These are phyloP conservation scores for Wickerhamomyces mucosus DNA, from an alignment of 805 yeast genomes.

Conservation along the genomic window DNA sequence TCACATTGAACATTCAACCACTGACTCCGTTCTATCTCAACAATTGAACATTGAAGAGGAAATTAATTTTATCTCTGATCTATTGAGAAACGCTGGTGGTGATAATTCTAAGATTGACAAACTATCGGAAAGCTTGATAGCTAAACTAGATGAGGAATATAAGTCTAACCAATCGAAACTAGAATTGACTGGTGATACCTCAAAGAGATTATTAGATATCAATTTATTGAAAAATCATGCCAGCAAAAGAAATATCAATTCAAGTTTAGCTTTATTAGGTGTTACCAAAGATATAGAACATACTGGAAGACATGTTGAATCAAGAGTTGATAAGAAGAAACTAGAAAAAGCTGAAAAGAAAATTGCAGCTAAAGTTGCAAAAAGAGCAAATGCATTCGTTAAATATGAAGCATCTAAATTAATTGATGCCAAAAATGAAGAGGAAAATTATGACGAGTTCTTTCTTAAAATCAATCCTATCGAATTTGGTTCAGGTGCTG, in stretches of 20 bases:
- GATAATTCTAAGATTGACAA: slow-evolving; percentile 40
- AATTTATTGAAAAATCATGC: slow-evolving; percentile 57
- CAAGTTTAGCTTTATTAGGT: slow-evolving; percentile 68
- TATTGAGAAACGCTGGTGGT: slow-evolving; percentile 82
- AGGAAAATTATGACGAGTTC: slow-evolving; percentile 86
- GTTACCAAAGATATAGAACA: slow-evolving; percentile 83
- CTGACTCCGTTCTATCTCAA: slow-evolving; percentile 74
- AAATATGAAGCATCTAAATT: slow-evolving; percentile 91
- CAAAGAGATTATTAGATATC: slow-evolving; percentile 76
- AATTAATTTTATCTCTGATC: slow-evolving; percentile 51
- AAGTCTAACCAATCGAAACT: slow-evolving; percentile 62
- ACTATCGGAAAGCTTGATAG: slow-evolving; percentile 37
- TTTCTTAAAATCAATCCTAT: slow-evolving; percentile 92
- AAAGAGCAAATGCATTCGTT: slow-evolving; percentile 71
- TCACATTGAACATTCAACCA: slow-evolving; percentile 68
- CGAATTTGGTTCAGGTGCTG: slow-evolving; percentile 83
- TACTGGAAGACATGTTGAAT: slow-evolving; percentile 84
- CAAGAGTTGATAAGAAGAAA: slow-evolving; percentile 92
- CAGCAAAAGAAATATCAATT: slow-evolving; percentile 59
- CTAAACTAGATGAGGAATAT: slow-evolving; percentile 41
- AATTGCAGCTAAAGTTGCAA: slow-evolving; percentile 95
- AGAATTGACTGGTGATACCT: slow-evolving; percentile 76
- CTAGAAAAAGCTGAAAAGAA: slow-evolving; percentile 95
- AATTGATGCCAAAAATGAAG: slow-evolving; percentile 45
- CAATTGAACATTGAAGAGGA: slow-evolving; percentile 61